Evolutionary conservation across 2,329 filamentous ascomycete species (phyloP).

Genomic region (Orbilia brochopaga): DNA sequence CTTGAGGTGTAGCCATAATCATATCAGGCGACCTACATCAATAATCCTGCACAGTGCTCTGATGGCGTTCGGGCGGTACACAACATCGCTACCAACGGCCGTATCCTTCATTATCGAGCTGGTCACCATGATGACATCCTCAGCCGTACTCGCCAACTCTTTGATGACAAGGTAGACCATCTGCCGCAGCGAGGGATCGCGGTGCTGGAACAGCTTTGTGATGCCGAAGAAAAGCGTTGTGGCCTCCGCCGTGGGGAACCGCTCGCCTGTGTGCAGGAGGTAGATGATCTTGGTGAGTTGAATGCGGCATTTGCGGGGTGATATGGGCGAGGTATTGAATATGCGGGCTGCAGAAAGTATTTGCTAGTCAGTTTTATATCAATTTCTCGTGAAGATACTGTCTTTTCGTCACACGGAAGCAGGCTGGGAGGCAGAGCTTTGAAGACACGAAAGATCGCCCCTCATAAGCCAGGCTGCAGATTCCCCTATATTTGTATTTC

Average conservation of each 20-base stretch:
- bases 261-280: conserved; percentile 94
- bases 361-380: conserved; percentile 40
- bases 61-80: conserved; percentile 95
- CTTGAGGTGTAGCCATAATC: no score
- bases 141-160: conserved; percentile 90
- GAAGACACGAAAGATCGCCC: no score
- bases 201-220: conserved; percentile 99
- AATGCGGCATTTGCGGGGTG: conserved; percentile 94
- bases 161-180: conserved; percentile 99
- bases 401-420: no score
- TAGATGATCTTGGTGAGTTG: conserved; percentile 96
- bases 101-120: conserved; percentile 99
- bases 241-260: conserved; percentile 95
- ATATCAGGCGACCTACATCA: conserved; percentile 75
- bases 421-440: no score
- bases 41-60: conserved; percentile 95
- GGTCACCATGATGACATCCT: conserved; percentile 99
- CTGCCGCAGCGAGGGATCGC: conserved; percentile 95
- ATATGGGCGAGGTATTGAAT: conserved; percentile 97
- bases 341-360: conserved; percentile 72
- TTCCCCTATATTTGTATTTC: no score
- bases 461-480: no score
- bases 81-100: conserved; percentile 87
- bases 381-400: no score
- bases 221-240: conserved; percentile 98